Evolutionary conservation across 2,329 filamentous ascomycete species (phyloP).

Genomic region (Mollisia scopiformis): DNA sequence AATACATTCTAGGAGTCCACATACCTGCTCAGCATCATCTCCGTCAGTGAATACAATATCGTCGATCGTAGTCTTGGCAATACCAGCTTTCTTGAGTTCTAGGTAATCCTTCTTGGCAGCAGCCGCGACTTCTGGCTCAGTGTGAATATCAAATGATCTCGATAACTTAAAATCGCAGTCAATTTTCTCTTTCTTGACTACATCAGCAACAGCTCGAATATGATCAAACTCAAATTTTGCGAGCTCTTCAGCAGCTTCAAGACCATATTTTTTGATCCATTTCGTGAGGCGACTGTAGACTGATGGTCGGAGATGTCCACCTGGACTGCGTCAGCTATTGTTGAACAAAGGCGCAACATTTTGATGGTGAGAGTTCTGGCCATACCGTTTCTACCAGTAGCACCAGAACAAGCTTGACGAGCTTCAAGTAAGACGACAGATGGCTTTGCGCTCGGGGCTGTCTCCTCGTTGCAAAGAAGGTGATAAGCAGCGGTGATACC

Average conservation of each 20-base stretch:
- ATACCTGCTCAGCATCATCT: conserved; percentile 6
- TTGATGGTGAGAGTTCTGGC: neutral
- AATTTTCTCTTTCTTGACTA: conserved; percentile 44
- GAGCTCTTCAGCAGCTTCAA: conserved; percentile 41
- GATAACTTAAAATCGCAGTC: conserved; percentile 46
- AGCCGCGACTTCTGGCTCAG: conserved; percentile 45
- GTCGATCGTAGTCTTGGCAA: conserved; percentile 9
- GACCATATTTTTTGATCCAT: conserved; percentile 37
- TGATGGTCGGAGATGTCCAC: conserved; percentile 45
- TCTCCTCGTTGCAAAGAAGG: neutral
- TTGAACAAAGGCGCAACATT: no score
- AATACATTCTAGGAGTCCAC: neutral
- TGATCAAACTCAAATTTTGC: conserved; percentile 44
- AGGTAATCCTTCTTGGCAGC: conserved; percentile 67
- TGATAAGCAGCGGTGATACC: conserved; percentile 7
- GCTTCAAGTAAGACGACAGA: conserved; percentile 44
- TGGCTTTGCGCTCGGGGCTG: neutral
- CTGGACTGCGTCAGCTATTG: conserved; percentile 26
- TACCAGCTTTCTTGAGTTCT: conserved; percentile 51
- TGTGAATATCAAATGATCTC: conserved; percentile 41
- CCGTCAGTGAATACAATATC: conserved; percentile 8
- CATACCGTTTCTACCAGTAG: conserved; percentile 45
- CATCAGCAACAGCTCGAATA: conserved; percentile 39
- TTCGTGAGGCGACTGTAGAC: conserved; percentile 42
- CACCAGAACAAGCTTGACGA: conserved; percentile 38